Evolutionary conservation across 805 yeast genomes (phyloP), one percentile per base, ranked within the genome.

Genomic region (Hanseniaspora lachancei): DNA sequence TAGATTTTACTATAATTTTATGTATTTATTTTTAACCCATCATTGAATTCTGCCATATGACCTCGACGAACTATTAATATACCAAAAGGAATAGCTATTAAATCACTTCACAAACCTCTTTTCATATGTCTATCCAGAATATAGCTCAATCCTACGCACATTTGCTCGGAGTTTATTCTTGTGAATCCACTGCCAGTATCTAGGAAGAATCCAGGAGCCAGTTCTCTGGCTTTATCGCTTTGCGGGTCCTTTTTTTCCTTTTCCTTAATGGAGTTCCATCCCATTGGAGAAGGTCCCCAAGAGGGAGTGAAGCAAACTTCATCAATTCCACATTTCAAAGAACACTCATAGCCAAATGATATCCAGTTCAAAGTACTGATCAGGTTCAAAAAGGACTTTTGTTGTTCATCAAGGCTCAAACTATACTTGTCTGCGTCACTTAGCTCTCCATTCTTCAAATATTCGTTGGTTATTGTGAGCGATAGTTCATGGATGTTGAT

Each of bases 221-320:
- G 15, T 2, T 40, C 23, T 16, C 39, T 43, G 18, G 43, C 23
- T 9, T 39, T 34, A 5, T 3, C 3, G 9, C 27, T n/a, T 10
- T 9, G 46, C 21, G 12, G 32, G 5, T 24, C 21, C 2, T 23
- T n/a, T n/a, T 12, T 23, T 21, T 29, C 42, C 15, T 18, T 27
- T 10, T 24, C 7, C 55, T 51, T 21, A 46, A 52, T 4, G 61
- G 61, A 1, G 1, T 70, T 69, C 74, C 77, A 72, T 0, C 77
- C 76, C 24, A 77, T 46, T 4, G 81, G 81, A 0, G 75, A 67
- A 2, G 83, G 84, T 0, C 75, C 84, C 84, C 84, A 79, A 0
- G 81, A 74, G 1, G 84, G 84, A 16, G 78, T 72, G 55, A 71
- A 78, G 59, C 84, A 80, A 2, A 77, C 62, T 59, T 77, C 80